Percentiles rank a stretch among this genome's conserved stretches.
phyloP scores from a whole-genome alignment of 805 yeast genomes.

The Sungouiella thailandica region DNA sequence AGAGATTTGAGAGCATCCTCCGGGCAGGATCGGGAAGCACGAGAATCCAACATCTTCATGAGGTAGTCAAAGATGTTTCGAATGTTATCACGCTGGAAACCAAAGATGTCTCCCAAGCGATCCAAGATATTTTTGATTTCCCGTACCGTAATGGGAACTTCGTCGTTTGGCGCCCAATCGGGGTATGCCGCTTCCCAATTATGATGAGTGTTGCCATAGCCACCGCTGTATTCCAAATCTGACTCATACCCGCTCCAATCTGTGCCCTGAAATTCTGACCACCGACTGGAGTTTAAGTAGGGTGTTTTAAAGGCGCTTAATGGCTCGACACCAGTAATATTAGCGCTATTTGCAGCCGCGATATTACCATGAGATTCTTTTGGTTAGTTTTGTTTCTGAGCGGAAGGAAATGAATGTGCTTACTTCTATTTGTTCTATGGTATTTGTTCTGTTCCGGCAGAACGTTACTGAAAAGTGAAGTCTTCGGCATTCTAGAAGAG shows the following conservation, averaged over 20 bases:
- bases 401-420: no score
- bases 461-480: no score
- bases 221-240: background rate
- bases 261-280: conserved; percentile 1
- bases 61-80: conserved; percentile 53
- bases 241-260: background rate
- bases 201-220: background rate
- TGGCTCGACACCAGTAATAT: background rate
- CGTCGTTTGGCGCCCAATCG: conserved; percentile 40
- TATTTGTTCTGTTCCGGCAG: no score
- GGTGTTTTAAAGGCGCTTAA: background rate
- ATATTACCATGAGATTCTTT: no score
- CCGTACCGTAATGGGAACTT: conserved; percentile 45
- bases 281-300: background rate
- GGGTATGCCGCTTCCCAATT: conserved; percentile 38
- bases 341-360: no score
- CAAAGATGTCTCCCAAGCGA: conserved; percentile 51
- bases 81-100: conserved; percentile 64
- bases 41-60: conserved; percentile 15
- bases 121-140: conserved; percentile 55
- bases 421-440: no score
- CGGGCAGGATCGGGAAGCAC: conserved; percentile 58
- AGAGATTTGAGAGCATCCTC: conserved; percentile 50
- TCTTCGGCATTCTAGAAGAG: no score
- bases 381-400: no score